Conservation (phyloP, 768 basidiomycete species). For the Boletus patriciae region DNA sequence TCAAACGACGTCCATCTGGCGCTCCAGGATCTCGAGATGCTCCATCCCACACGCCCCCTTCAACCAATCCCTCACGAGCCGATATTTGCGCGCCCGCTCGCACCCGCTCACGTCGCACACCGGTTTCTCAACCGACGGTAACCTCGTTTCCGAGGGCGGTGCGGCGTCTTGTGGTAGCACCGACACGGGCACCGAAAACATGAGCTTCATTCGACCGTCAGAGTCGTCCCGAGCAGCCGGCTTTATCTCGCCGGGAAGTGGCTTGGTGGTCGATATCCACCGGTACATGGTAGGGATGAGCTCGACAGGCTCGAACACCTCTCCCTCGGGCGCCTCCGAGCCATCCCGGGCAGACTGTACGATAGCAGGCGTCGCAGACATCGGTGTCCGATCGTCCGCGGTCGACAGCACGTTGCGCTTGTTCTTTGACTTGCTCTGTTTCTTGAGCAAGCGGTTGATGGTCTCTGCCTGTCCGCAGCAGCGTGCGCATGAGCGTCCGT, state of each 20-base stretch:
- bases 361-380: slow-evolving; percentile 29
- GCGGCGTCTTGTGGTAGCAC: slow-evolving; percentile 25
- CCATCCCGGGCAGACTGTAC: slow-evolving; percentile 31
- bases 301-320: slow-evolving; percentile 41
- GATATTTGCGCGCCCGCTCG: slow-evolving; percentile 55
- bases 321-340: slow-evolving; percentile 39
- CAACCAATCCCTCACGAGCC: slow-evolving; percentile 61
- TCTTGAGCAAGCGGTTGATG: slow-evolving; percentile 85
- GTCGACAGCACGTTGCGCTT: slow-evolving; percentile 54
- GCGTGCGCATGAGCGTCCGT: background rate
- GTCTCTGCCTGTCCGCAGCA: slow-evolving; percentile 63
- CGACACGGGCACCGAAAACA: slow-evolving; percentile 55
- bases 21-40: slow-evolving; percentile 60
- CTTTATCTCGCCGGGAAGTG: slow-evolving; percentile 3
- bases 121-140: slow-evolving; percentile 11
- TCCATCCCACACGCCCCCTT: slow-evolving; percentile 62
- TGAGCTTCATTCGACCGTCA: slow-evolving; percentile 40
- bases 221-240: slow-evolving; percentile 2
- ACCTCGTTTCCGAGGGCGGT: slow-evolving; percentile 9
- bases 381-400: slow-evolving; percentile 45
- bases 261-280: too few species aligned
- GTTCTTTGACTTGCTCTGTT: slow-evolving; percentile 68
- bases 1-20: slow-evolving; percentile 12
- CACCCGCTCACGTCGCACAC: slow-evolving; percentile 63
- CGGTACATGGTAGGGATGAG: slow-evolving; percentile 57